These are phyloP conservation scores for Argentina anserina DNA, from an alignment of 306 rosid genomes.

Conservation along the genomic window DNA sequence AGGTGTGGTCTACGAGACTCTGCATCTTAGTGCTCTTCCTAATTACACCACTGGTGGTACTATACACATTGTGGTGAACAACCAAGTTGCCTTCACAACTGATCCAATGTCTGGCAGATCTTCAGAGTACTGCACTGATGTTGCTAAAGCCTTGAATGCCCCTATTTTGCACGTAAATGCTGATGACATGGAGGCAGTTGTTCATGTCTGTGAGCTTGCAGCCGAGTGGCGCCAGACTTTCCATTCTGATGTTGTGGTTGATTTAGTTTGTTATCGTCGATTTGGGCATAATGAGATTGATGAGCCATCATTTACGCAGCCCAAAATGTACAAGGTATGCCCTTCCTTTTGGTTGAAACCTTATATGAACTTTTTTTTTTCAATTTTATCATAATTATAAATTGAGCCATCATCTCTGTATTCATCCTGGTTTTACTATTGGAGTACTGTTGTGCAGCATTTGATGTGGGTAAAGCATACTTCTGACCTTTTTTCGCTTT, in stretches of 20 bases:
- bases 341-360: not conserved
- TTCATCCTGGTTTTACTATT: not conserved
- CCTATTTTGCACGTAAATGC: constrained; percentile 94
- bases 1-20: constrained; percentile 93
- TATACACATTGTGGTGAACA: constrained; percentile 81
- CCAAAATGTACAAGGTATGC: constrained; percentile 93
- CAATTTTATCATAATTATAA: not conserved
- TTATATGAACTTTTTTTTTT: constrained; percentile 1
- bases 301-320: constrained; percentile 96
- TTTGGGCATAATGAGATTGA: constrained; percentile 98
- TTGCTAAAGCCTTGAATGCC: constrained; percentile 86
- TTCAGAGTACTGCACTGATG: constrained; percentile 90
- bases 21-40: constrained; percentile 95
- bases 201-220: constrained; percentile 92
- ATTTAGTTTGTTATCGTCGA: constrained; percentile 89
- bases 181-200: constrained; percentile 97
- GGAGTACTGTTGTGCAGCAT: not conserved
- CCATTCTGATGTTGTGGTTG: constrained; percentile 97
- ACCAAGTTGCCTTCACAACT: constrained; percentile 96
- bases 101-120: constrained; percentile 88
- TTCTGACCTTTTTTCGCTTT: constrained; percentile 12
- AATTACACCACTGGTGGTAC: constrained; percentile 97
- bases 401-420: not conserved
- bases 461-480: constrained; percentile 19
- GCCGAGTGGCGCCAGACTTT: constrained; percentile 99